Conservation (phyloP, 768 basidiomycete genomes). For the Nidularia sp. region DNA sequence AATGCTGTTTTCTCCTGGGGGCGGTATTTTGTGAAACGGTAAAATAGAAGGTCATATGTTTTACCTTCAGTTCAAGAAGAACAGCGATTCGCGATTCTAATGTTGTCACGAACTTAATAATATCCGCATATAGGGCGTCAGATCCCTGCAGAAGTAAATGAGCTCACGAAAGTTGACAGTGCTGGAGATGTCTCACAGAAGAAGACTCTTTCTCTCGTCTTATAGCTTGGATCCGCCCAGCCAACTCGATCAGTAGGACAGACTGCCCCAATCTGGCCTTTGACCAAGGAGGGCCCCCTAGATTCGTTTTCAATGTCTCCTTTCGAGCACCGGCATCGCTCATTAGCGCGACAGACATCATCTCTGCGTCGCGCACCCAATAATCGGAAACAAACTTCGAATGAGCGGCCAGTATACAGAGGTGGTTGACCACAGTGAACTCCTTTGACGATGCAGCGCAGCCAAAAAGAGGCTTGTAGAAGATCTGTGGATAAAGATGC, state of each 20-base stretch:
- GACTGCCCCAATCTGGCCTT: constrained; percentile 59
- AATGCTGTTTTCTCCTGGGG: constrained; percentile 48
- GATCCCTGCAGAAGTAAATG: constrained; percentile 14
- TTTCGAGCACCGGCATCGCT: constrained; percentile 33
- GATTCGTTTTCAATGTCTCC: constrained; percentile 9
- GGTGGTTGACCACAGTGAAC: constrained; percentile 52
- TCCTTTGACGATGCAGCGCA: constrained; percentile 67
- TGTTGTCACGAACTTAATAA: constrained; percentile 42
- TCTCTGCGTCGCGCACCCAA: constrained; percentile 69
- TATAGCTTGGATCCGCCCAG: constrained; percentile 42
- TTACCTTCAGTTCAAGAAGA: constrained; percentile 56
- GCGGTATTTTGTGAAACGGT: neutral
- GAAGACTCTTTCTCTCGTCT: constrained; percentile 32
- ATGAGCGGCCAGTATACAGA: constrained; percentile 48
- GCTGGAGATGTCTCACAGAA: constrained; percentile 19
- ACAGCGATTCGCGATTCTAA: constrained; percentile 55
- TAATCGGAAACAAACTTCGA: constrained; percentile 55
- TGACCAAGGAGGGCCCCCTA: constrained; percentile 29
- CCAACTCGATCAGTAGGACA: constrained; percentile 58
- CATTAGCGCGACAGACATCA: constrained; percentile 69
- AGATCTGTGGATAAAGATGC: constrained; percentile 50
- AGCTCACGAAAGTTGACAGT: neutral
- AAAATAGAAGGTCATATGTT: constrained; percentile 1
- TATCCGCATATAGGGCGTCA: constrained; percentile 24
- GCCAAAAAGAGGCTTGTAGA: constrained; percentile 69